Base-by-base conservation (phyloP, 768 basidiomycete genomes). In the Russula dissimulans region DNA sequence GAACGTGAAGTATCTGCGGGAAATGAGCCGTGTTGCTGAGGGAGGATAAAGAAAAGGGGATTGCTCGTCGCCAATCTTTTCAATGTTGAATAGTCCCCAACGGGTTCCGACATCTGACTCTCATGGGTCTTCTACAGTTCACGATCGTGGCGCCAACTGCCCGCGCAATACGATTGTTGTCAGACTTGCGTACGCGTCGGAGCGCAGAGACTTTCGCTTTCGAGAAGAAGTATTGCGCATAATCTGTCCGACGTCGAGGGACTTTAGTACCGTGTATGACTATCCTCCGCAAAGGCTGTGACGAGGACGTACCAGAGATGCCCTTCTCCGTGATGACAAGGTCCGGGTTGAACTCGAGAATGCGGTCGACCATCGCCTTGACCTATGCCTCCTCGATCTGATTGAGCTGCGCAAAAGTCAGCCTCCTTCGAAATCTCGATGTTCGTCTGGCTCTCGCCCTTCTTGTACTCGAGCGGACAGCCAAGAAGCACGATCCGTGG, bases 1-100 rank as follows among this genome's bases (percentile, higher is more conserved):
- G 84, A 97, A 97, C 34, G 95, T 87, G n/a, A n/a, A n/a, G 73
- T 98, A 97, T 72, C 92, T 91, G 94, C 87, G 72, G 97, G 98
- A 77, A 97, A 97, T 72, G 22, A 26, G 22, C 22, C 1, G 41
- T 42, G 11, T 14, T n/a, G n/a, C 38, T 29, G 17, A 1, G 34
- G 7, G 32, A 10, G 8, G n/a, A 26, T 0, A 17, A 50, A 17
- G 49, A 14, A 32, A 26, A 54, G 53, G n/a, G 52, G 47, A 73
- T 65, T 57, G 79, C 91, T 98, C 95, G 72, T 99, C 95, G 7
- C 95, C 95, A 29, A 98, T 88, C 73, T 98, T 98, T 71, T 97
- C 93, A 61, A 98, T 82, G 70, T 95, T 78, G 81, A 98, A 98
- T 18, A 95, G 77, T 1, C 97, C 97, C 70, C 97, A 99, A 56